Evolutionary conservation across 805 yeast species (phyloP), one percentile per base, ranked within the genome.

Genomic region (Teunomyces lycoperdinae): DNA sequence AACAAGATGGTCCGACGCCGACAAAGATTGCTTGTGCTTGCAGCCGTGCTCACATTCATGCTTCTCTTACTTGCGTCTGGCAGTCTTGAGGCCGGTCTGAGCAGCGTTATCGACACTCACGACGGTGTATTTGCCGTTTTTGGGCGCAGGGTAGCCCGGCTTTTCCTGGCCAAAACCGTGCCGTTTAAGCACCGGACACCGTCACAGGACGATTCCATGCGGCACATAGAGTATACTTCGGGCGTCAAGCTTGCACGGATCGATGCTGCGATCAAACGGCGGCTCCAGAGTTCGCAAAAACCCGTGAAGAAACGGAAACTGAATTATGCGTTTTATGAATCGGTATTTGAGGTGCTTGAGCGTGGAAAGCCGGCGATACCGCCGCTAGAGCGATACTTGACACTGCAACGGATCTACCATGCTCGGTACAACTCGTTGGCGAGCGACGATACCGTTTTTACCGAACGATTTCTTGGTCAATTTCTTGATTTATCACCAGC

Each of bases 381-480:
- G 0, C 63, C 67, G 20, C 63, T 84, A 41, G 67, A 67, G 26
- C 64, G 63, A 6, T 83, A 81, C 58, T 66, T 65, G 27, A 64
- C 76, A 9, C 67, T 70, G 2, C 71, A 77, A 9, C 63, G 82
- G 49, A 78, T 80, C 24, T 78, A 76, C 52, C 83, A 79, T 53
- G 83, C 84, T 0, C 74, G 81, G 24, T 81, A 78, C 56, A 61
- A 61, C 41, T 50, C 70, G 14, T 51, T 42, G 48, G 58, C 47
- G 41, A 57, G 60, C 17, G 55, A 65, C 33, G 57, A 62, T 14
- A 54, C 51, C 6, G 61, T 76, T 0, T 73, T 82, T 56, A 73
- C 83, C 6, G 87, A 83, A 53, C 68, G 73, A 13, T 82, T 78
- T 58, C 66, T 84, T 32, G 63, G 71, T 2, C 60, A 70, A 20